Evolutionary conservation across 805 yeast genomes (phyloP), one percentile per base, ranked within the genome.

Genomic region (Monosporozyma yasuniensis): DNA sequence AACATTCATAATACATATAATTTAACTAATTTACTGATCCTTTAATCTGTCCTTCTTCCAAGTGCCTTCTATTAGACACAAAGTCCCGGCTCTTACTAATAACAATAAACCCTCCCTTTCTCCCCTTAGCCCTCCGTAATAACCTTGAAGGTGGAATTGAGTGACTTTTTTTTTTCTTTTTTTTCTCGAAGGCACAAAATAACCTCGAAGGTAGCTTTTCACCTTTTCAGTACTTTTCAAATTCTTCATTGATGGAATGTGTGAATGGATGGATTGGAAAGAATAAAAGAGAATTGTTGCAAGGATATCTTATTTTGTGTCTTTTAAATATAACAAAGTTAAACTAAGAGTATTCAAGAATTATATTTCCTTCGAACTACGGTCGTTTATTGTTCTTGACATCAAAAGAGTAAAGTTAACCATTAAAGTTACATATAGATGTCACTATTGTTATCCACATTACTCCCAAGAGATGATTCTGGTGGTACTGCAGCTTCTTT

Each of bases 371-470:
- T 14, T 32, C 35, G n/a, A n/a, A n/a, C n/a, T n/a, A n/a, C 5
- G n/a, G 35, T 32, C 7, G 14, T 2, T 61, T 79, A 53, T 66
- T 72, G 56, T 66, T 79, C 0, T 62, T 78, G 35, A 57, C n/a
- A 16, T 12, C 16, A 4, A 5, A 4, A 32, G 5, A n/a, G 14
- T 32, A 12, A 32, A 32, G 8, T n/a, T 32, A 32, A 32, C 35
- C 35, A 2, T 32, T 32, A 12, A 32, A 32, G 35, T 32, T 32
- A 32, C 35, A 32, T 12, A 32, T 14, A n/a, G n/a, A 32, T 32
- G 35, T 32, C 35, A 32, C n/a, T 14, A 27, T 37, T 48, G 21
- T 27, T 32, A n/a, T 35, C 38, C 27, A 14, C 37, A 32, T 34
- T 46, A 28, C 44, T 48, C 38, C 45, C 8, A 11, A 44, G 51